phyloP scores from a whole-genome alignment of 2,329 filamentous ascomycete genomes.

The Pyrenochaeta sp. region DNA sequence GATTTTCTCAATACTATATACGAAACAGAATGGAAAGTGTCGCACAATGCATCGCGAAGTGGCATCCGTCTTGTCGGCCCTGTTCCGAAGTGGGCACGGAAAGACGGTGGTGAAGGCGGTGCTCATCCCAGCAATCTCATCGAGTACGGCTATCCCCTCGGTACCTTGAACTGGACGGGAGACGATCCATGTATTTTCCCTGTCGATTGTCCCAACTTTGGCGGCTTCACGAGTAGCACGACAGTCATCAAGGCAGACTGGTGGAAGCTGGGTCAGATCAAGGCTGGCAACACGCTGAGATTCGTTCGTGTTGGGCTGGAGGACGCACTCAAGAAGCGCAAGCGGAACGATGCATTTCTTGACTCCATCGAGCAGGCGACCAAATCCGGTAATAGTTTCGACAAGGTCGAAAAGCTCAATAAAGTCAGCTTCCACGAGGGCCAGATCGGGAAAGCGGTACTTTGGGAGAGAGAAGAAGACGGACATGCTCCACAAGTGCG shows the following conservation, averaged over 20 bases:
- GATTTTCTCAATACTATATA: conserved; percentile 67
- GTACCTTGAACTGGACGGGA: conserved; percentile 68
- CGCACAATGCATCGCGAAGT: conserved; percentile 67
- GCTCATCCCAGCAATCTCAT: conserved; percentile 66
- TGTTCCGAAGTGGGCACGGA: conserved; percentile 65
- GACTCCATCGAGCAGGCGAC: conserved; percentile 53
- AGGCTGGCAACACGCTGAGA: conserved; percentile 64
- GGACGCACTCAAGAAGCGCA: conserved; percentile 58
- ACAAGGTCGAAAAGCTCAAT: conserved; percentile 35
- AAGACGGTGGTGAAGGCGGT: conserved; percentile 69
- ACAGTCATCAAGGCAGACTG: conserved; percentile 66
- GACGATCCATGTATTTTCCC: conserved; percentile 69
- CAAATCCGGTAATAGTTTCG: conserved; percentile 22
- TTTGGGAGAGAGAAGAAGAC: conserved; percentile 39
- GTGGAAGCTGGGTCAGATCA: conserved; percentile 70
- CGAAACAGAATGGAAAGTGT: conserved; percentile 65
- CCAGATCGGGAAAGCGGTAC: conserved; percentile 37
- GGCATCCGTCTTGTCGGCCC: conserved; percentile 69
- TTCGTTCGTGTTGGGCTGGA: conserved; percentile 62
- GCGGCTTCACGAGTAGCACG: conserved; percentile 65
- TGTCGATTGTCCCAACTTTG: conserved; percentile 67
- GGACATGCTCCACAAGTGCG: conserved; percentile 32
- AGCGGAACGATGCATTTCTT: conserved; percentile 57
- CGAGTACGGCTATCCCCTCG: conserved; percentile 65
- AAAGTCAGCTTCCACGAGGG: conserved; percentile 37